Base-by-base conservation (phyloP, 2,329 filamentous ascomycete genomes). In the Colletotrichum coccodes region DNA sequence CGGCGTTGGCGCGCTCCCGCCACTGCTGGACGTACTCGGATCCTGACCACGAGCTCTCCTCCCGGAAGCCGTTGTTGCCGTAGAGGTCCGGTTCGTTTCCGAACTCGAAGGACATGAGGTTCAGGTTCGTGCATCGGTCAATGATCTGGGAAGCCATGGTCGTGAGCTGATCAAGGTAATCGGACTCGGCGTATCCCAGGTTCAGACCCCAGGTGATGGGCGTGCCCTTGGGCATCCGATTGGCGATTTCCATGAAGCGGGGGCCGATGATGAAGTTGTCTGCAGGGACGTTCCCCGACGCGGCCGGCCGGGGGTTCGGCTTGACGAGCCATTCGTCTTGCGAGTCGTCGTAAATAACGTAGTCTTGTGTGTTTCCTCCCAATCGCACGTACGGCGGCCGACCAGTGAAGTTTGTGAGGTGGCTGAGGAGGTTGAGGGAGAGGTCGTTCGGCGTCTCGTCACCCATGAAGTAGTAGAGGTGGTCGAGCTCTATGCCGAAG, bases 391-490 rank as follows among this genome's bases (percentile, higher is more conserved):
- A 28, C 21, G 65, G 36, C 14, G 65, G 65, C 26, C 65, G 61
- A 26, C 65, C 65, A 26, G 65, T 68, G 34, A 68, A 68, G 32
- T 65, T 56, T 38, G 65, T 61, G 14, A 68, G 61, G 26, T 68
- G 65, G 7, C 44, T 28, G 12, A 68, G 38, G 21, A 68, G 65
- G 12, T 68, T 68, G 6, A 68, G 30, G 16, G 61, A 49, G 6
- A 68, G 40, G 4, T 68, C 65, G 28, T 68, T 68, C 16, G 65
- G 65, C 18, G 65, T 68, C 26, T 65, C 61, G 18, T 68, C 61
- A 38, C 65, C 65, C 65, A 68, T 68, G 42, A 68, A 68, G 49
- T 68, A 65, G 47, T 56, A 68, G 47, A 68, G 61, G 42, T 68
- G 65, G 49, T 68, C 65, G 18, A 65, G 54, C 40, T 68, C 65